phyloP scores from a whole-genome alignment of 306 rosid species.

The Malus sieversii region DNA sequence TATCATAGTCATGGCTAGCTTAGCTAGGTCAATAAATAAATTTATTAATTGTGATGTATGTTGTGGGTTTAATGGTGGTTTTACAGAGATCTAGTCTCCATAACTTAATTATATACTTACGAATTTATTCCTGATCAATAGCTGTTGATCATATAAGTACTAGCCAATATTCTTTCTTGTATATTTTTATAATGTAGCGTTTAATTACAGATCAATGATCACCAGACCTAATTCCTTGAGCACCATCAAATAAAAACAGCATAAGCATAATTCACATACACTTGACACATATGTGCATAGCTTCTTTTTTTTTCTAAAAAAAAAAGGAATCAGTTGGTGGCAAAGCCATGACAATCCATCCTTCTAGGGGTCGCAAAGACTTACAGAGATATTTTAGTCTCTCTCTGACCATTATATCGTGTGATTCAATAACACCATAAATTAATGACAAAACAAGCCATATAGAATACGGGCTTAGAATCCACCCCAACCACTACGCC shows the following conservation, averaged over 20 bases:
- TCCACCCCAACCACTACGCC: too few species aligned
- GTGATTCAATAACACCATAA: too few species aligned
- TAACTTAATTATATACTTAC: conserved; percentile 1
- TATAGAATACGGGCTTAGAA: too few species aligned
- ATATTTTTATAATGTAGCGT: not conserved
- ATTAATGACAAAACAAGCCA: too few species aligned
- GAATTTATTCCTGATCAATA: conserved; percentile 28
- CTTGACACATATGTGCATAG: not conserved
- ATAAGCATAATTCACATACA: conserved; percentile 35
- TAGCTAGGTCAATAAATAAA: not conserved
- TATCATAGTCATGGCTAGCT: not conserved
- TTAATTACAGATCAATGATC: conserved; percentile 3
- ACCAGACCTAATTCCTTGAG: conserved; percentile 19
- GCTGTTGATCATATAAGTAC: conserved; percentile 23
- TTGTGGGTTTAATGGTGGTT: conserved; percentile 15
- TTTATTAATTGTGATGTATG: not conserved
- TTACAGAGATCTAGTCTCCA: conserved; percentile 12
- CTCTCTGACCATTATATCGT: too few species aligned
- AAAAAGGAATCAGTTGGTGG: too few species aligned
- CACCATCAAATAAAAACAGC: conserved; percentile 2
- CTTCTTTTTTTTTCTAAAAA: too few species aligned
- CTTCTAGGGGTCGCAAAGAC: too few species aligned
- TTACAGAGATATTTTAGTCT: too few species aligned
- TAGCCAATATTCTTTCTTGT: conserved; percentile 8
- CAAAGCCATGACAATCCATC: too few species aligned